Percentiles rank a stretch among this genome's conserved stretches.
These are phyloP conservation scores for Apophysomyces elegans DNA, from an alignment of 371 early-diverging fungal species.

Conservation along the genomic window DNA sequence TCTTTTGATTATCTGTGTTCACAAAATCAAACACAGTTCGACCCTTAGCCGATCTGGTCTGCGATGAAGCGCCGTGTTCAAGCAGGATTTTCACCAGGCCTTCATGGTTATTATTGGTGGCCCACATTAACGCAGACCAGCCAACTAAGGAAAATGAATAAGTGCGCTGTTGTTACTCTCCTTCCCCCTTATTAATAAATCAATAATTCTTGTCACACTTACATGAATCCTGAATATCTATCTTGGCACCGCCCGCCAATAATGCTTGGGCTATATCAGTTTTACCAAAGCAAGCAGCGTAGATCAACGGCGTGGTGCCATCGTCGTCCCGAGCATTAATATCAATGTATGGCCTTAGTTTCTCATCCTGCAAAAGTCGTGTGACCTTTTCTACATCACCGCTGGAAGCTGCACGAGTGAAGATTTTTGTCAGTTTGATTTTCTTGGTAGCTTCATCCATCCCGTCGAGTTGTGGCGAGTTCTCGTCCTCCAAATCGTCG, in stretches of 20 bases:
- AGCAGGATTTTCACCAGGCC: conserved; percentile 73
- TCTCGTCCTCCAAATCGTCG: conserved; percentile 16
- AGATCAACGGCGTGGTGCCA: conserved; percentile 83
- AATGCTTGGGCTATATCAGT: conserved; percentile 67
- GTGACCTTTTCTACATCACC: conserved; percentile 94
- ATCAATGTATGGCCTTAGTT: conserved; percentile 66
- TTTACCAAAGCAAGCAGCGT: conserved; percentile 90
- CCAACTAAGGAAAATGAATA: conserved; percentile 58
- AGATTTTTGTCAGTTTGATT: conserved; percentile 48
- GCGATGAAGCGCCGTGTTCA: conserved; percentile 78
- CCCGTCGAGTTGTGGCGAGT: conserved; percentile 18
- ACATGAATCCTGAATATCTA: conserved; percentile 81
- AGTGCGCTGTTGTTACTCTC: neutral
- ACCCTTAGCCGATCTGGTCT: conserved; percentile 72
- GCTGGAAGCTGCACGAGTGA: conserved; percentile 72
- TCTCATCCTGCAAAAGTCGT: conserved; percentile 57
- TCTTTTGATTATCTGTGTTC: conserved; percentile 55
- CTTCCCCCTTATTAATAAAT: conserved; percentile 10
- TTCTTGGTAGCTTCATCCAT: conserved; percentile 49
- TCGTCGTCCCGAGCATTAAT: conserved; percentile 83
- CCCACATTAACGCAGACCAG: conserved; percentile 95
- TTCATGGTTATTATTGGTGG: conserved; percentile 83
- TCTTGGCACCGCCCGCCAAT: conserved; percentile 74
- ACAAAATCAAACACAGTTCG: conserved; percentile 81
- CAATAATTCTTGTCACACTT: conserved; percentile 32